Conservation (phyloP, 202 grass and related monocot species). For the Cymbopogon flexuosus region DNA sequence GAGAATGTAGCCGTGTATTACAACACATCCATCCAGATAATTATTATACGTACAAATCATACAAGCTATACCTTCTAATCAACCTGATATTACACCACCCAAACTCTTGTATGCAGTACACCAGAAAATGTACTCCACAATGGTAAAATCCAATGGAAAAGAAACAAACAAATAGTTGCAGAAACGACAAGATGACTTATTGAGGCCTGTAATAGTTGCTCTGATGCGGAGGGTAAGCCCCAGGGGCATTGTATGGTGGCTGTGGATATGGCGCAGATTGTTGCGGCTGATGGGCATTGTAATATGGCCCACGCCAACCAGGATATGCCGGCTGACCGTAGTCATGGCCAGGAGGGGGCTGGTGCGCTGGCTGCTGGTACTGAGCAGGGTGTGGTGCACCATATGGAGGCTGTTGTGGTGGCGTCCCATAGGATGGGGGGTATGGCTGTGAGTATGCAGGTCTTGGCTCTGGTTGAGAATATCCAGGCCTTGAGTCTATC, state of each 20-base stretch:
- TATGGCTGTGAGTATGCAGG: conserved; percentile 68
- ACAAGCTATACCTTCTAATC: conserved; percentile 30
- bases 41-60: conserved; percentile 58
- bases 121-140: conserved; percentile 32
- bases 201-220: conserved; percentile 75
- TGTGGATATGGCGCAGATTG: conserved; percentile 51
- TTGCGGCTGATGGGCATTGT: conserved; percentile 62
- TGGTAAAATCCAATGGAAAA: conserved; percentile 4
- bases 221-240: conserved; percentile 59
- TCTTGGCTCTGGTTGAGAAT: conserved; percentile 55
- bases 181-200: conserved; percentile 21
- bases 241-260: conserved; percentile 53
- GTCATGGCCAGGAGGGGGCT: conserved; percentile 49
- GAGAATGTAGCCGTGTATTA: not conserved
- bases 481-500: conserved; percentile 37
- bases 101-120: conserved; percentile 23
- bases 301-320: conserved; percentile 83
- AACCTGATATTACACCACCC: conserved; percentile 39
- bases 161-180: conserved; percentile 19
- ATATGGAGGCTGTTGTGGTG: conserved; percentile 55
- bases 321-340: conserved; percentile 87
- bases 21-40: conserved; percentile 4
- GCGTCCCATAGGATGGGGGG: conserved; percentile 33
- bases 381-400: conserved; percentile 39
- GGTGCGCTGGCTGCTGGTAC: conserved; percentile 52